phyloP scores from a whole-genome alignment of 1,284 basidiomycete species.

The Mycena citricolor region DNA sequence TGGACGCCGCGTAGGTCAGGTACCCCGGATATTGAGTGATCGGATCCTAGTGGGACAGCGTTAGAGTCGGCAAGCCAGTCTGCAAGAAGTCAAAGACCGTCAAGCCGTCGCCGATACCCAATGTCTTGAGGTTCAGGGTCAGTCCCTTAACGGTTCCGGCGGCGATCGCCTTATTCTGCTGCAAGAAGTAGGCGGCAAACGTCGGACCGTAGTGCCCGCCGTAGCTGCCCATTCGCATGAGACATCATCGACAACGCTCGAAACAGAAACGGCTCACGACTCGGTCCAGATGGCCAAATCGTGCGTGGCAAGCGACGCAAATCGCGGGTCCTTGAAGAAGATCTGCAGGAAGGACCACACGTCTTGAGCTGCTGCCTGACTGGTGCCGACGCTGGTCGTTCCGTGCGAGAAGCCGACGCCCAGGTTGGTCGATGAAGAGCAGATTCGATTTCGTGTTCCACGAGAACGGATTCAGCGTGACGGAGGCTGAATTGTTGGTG shows the following conservation, averaged over 20 bases:
- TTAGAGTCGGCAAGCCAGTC: not conserved
- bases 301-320: conserved; percentile 49
- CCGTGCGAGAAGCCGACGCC: conserved; percentile 65
- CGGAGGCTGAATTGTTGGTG: conserved; percentile 52
- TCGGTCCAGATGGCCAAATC: conserved; percentile 65
- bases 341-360: conserved; percentile 70
- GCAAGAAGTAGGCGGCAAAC: conserved; percentile 59
- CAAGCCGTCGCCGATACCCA: conserved; percentile 63
- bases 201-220: conserved; percentile 66
- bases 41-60: not conserved
- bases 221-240: conserved; percentile 47
- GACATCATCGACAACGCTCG: no score
- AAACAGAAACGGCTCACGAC: no score
- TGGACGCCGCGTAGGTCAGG: conserved; percentile 6
- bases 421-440: conserved; percentile 60
- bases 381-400: conserved; percentile 48
- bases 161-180: conserved; percentile 58
- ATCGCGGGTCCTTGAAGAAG: conserved; percentile 58
- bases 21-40: conserved; percentile 11
- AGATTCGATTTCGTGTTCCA: conserved; percentile 68
- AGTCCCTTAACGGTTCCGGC: conserved; percentile 44
- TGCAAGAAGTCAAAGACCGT: conserved; percentile 37
- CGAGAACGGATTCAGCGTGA: conserved; percentile 56
- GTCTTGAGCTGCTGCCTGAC: conserved; percentile 53
- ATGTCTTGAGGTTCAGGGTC: conserved; percentile 60